Evolutionary conservation across 176 grass and related monocot species (phyloP), one percentile per base, ranked within the genome.

Genomic region (Ensete ventricosum): DNA sequence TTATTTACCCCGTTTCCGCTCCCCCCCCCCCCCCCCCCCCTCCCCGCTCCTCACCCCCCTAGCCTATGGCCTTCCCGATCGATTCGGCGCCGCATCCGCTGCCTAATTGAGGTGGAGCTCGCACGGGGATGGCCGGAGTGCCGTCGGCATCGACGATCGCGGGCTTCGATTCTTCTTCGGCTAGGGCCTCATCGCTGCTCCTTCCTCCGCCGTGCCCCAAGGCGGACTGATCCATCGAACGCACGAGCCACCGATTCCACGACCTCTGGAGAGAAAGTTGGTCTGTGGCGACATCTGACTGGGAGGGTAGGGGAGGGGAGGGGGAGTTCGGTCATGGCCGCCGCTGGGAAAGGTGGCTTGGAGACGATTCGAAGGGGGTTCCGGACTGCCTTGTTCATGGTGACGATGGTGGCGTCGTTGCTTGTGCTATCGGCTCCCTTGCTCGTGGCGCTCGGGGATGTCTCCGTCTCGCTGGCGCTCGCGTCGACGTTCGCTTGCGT

Each of bases 381-480:
- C 51, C 83, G 84, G 53, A 97, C 90, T 4, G 81, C 34, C 9
- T 90, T 89, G 76, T 87, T 97, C 76, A 88, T 97, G 85, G 77
- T 93, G 17, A 85, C 53, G 16, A 80, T 97, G 93, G 52, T 90
- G 49, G 90, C 85, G 14, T 97, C 93, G 76, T 85, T 93, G 51
- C 82, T 97, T 9, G 83, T 87, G 64, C 83, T 87, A 19, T 97
- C 93, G 9, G 87, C 85, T 19, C 93, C 93, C 54, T 83, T 85
- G 60, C 81, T 97, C 51, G 90, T 97, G 66, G 94, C 88, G 9
- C 74, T 89, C 3, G 83, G 82, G 19, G 90, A 98, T 65, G 86
- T 89, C 4, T 67, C 84, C 57, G 83, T 91, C 8, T 87, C 94
- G 26, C 80, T 93, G 25, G 83, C 73, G 78, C 84, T 98, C 8